Percentiles rank a stretch among this genome's conserved stretches.
These are phyloP conservation scores for Pholiota conissans DNA, from an alignment of 768 basidiomycete species.

Conservation along the genomic window DNA sequence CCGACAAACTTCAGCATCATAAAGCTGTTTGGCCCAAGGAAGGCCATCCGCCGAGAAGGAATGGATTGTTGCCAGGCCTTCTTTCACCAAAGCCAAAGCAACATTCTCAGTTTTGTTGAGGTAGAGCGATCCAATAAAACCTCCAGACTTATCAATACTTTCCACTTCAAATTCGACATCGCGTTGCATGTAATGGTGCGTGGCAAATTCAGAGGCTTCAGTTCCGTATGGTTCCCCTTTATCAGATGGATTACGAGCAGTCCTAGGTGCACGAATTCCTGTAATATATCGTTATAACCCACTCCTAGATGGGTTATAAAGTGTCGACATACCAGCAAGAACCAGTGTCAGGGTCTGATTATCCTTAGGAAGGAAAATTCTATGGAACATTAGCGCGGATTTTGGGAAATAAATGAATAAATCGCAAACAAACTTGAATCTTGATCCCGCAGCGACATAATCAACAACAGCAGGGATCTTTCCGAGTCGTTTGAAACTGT, in stretches of 20 bases:
- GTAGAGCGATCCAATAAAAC: conserved; percentile 90
- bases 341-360: conserved; percentile 94
- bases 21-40: conserved; percentile 77
- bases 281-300: conserved; percentile 1
- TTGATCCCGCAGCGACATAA: conserved; percentile 90
- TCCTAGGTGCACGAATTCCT: conserved; percentile 91
- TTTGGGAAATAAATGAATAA: neutral
- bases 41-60: conserved; percentile 83
- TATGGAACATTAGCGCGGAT: conserved; percentile 24
- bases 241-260: conserved; percentile 77
- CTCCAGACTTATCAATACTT: conserved; percentile 89
- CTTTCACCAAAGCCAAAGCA: conserved; percentile 78
- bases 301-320: neutral
- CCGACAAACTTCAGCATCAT: conserved; percentile 72
- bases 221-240: conserved; percentile 87
- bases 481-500: conserved; percentile 88
- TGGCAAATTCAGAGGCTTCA: conserved; percentile 81
- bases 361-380: conserved; percentile 84
- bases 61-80: conserved; percentile 89
- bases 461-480: conserved; percentile 86
- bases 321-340: conserved; percentile 63
- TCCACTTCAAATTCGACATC: conserved; percentile 95
- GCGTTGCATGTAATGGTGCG: conserved; percentile 85
- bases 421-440: conserved; percentile 78
- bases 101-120: conserved; percentile 85